Percentiles rank a stretch among this genome's conserved stretches.
Evolutionary conservation across 2,329 filamentous ascomycete genomes (phyloP).

Genomic region (Trichoderma asperellum): DNA sequence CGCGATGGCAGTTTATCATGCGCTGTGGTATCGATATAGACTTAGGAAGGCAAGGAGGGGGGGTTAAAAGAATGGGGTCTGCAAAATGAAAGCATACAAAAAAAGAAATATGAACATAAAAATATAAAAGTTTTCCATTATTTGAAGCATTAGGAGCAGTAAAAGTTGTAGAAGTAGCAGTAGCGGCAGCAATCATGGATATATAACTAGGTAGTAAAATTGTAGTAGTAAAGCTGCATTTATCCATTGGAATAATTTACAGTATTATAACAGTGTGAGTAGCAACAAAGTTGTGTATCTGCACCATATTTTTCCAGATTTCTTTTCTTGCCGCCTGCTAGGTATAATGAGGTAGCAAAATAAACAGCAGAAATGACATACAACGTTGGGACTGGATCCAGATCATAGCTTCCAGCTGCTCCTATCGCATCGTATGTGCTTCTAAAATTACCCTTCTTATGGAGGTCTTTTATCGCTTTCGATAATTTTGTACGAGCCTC

Average conservation of each 20-base stretch:
- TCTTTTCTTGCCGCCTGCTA: too few relatives aligned
- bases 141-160: not conserved
- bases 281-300: too few relatives aligned
- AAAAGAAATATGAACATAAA: not conserved
- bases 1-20: not conserved
- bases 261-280: too few relatives aligned
- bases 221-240: too few relatives aligned
- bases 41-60: too few relatives aligned
- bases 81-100: not conserved
- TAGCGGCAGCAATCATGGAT: too few relatives aligned
- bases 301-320: too few relatives aligned
- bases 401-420: not conserved
- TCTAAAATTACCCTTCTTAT: not conserved
- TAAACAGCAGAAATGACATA: too few relatives aligned
- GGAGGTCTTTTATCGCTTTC: not conserved
- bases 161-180: not conserved
- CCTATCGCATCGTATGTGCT: not conserved
- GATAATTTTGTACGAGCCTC: too few relatives aligned
- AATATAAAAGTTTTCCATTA: not conserved
- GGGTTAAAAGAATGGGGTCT: rapidly evolving
- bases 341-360: too few relatives aligned
- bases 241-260: too few relatives aligned
- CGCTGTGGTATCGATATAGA: not conserved
- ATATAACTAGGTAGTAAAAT: too few relatives aligned
- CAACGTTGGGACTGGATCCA: not conserved